phyloP scores from a whole-genome alignment of 1,139 yeast genomes.

The Casaregolazyma lundiana region DNA sequence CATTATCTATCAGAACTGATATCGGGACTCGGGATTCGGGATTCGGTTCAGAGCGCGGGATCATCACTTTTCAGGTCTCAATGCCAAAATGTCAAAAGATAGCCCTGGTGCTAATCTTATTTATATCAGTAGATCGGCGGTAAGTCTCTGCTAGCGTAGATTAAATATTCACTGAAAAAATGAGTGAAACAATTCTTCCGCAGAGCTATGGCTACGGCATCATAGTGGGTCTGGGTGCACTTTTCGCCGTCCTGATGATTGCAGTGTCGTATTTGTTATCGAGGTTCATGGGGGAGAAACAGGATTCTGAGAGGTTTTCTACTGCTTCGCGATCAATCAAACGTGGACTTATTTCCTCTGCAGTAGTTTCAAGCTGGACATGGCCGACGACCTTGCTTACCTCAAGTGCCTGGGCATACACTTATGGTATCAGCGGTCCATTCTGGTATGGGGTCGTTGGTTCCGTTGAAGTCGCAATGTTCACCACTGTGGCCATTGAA shows the following conservation, averaged over 20 bases:
- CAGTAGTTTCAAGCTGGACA: constrained; percentile 87
- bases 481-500: constrained; percentile 66
- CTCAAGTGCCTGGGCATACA: constrained; percentile 67
- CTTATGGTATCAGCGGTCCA: constrained; percentile 70
- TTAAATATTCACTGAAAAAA: too few species aligned
- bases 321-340: constrained; percentile 83
- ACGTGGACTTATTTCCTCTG: constrained; percentile 73
- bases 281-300: constrained; percentile 72
- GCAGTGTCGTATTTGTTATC: constrained; percentile 61
- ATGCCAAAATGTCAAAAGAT: too few species aligned
- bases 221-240: constrained; percentile 78
- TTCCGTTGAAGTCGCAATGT: constrained; percentile 58
- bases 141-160: too few species aligned
- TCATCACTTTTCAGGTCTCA: too few species aligned
- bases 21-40: too few species aligned
- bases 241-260: constrained; percentile 77
- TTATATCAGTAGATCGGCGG: too few species aligned
- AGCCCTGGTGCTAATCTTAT: too few species aligned
- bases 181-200: too few species aligned
- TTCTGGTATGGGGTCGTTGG: constrained; percentile 72
- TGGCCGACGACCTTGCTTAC: constrained; percentile 83
- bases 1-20: too few species aligned
- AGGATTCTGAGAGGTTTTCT: constrained; percentile 84
- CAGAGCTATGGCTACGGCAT: constrained; percentile 84
- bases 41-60: too few species aligned